Percentiles rank a stretch among this genome's conserved stretches.
These are phyloP conservation scores for Hymenoscyphus albidus DNA, from an alignment of 2,329 filamentous ascomycete species.

Conservation along the genomic window DNA sequence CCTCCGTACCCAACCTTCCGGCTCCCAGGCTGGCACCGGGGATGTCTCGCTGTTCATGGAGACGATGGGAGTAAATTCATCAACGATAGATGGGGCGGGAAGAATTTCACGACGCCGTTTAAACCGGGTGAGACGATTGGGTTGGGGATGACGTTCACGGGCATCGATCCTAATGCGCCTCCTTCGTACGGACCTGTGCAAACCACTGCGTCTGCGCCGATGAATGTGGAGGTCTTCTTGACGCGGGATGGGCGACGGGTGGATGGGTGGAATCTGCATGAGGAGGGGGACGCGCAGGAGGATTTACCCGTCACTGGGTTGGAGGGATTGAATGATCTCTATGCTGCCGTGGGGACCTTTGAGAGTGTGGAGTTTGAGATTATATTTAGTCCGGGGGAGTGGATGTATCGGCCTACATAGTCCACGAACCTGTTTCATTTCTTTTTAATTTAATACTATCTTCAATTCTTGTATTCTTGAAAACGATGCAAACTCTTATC, in stretches of 20 bases:
- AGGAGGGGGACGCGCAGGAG: conserved; percentile 63
- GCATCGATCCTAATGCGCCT: conserved; percentile 27
- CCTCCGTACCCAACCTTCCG: conserved; percentile 75
- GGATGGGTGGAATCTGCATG: conserved; percentile 68
- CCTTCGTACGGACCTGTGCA: conserved; percentile 29
- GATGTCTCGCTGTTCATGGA: conserved; percentile 69
- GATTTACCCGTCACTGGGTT: conserved; percentile 63
- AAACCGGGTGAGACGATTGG: conserved; percentile 63
- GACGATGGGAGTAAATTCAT: conserved; percentile 75
- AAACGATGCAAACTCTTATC: too few species aligned
- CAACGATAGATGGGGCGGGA: conserved; percentile 71
- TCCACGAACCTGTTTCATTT: too few species aligned
- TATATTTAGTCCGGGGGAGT: conserved; percentile 55
- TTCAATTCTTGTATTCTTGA: not conserved
- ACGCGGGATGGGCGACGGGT: conserved; percentile 60
- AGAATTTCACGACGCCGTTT: conserved; percentile 63
- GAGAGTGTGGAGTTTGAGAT: conserved; percentile 66
- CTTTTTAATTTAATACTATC: not conserved
- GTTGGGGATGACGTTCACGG: conserved; percentile 62
- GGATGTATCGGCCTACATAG: conserved; percentile 46
- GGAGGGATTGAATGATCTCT: conserved; percentile 67
- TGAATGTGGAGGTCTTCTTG: conserved; percentile 62
- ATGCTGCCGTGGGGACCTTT: conserved; percentile 67
- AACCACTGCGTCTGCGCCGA: conserved; percentile 23
- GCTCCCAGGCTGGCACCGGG: conserved; percentile 77